Evolutionary conservation across 345 rosid genomes (phyloP), one percentile per base, ranked within the genome.

Genomic region (Camelina laxa): DNA sequence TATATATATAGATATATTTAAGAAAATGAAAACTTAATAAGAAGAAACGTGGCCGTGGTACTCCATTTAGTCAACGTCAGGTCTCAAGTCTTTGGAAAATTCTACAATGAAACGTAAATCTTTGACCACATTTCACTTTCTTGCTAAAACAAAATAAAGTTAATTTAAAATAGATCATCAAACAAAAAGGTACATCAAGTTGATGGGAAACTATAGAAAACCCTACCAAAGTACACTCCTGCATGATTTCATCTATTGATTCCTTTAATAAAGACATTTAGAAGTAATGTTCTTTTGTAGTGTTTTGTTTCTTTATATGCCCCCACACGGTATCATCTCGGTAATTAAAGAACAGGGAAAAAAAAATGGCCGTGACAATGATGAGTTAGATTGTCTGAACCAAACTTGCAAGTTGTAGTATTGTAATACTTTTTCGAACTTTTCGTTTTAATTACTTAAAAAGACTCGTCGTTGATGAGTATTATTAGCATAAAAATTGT

Each of bases 311-410:
- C 45, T 54, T 36, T 75, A 69, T 62, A 22, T 69, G 53, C 70
- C 66, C 65, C 75, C 71, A 76, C 75, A 70, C 58, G 75, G 59
- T 55, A 55, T 69, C 60, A 69, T 76, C 66, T 62, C 53, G 31
- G 38, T 69, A 55, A 35, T 68, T 2, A 15, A 20, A 38, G 57
- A 38, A 57, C 8, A 54, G 16, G 41, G n/a, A 8, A 3, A 49
- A 65, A 48, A 57, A 35, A 48, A 35, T 47, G 67, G 70, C 62
- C 64, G 50, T 69, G 70, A 69, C 51, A 35, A 54, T 35, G 75
- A 70, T 70, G 53, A 76, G 71, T 47, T 76, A 63, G 65, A 69
- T 76, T 62, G 70, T 63, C 19, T 70, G 39, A 70, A 76, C 75
- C 67, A 55, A 45, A 13, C 27, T 55, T 70, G 53, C 72, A 70